These are phyloP conservation scores for Tympanopsis confertula DNA, from an alignment of 2,329 filamentous ascomycete species.

Conservation along the genomic window DNA sequence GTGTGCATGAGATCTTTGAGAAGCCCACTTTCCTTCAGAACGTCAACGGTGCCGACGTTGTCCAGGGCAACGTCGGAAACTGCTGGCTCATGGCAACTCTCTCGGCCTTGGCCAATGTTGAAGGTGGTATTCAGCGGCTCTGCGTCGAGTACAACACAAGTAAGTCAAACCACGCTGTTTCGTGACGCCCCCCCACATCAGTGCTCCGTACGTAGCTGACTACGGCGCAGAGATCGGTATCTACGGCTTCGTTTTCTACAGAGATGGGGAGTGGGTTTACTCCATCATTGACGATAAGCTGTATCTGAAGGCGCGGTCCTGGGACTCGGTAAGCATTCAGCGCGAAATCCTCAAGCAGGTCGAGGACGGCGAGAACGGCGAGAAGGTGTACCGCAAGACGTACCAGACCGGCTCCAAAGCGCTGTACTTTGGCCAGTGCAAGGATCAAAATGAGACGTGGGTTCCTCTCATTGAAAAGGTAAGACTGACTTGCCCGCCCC, in stretches of 20 bases:
- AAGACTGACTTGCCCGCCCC: too few relatives aligned
- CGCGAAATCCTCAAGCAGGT: conserved; percentile 65
- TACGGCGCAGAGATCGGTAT: conserved; percentile 67
- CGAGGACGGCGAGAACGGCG: conserved; percentile 55
- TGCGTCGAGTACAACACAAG: conserved; percentile 65
- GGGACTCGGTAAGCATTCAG: conserved; percentile 68
- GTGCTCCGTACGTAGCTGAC: too few relatives aligned
- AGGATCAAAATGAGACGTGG: conserved; percentile 72
- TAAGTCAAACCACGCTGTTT: conserved; percentile 14
- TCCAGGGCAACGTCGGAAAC: conserved; percentile 67
- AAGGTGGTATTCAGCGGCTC: conserved; percentile 57
- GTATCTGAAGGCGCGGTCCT: conserved; percentile 71
- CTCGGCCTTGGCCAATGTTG: conserved; percentile 64
- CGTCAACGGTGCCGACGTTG: conserved; percentile 61
- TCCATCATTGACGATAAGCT: conserved; percentile 87
- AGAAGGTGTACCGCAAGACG: conserved; percentile 57
- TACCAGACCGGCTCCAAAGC: conserved; percentile 68
- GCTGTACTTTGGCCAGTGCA: conserved; percentile 67
- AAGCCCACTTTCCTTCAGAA: conserved; percentile 57
- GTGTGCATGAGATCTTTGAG: conserved; percentile 64
- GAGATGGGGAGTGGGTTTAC: conserved; percentile 85
- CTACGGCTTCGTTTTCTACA: conserved; percentile 80
- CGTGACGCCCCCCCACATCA: not conserved
- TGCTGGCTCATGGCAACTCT: conserved; percentile 76
- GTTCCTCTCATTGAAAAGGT: conserved; percentile 68